phyloP scores from a whole-genome alignment of 495 filamentous ascomycete genomes.

The Penicillium mononematosum region DNA sequence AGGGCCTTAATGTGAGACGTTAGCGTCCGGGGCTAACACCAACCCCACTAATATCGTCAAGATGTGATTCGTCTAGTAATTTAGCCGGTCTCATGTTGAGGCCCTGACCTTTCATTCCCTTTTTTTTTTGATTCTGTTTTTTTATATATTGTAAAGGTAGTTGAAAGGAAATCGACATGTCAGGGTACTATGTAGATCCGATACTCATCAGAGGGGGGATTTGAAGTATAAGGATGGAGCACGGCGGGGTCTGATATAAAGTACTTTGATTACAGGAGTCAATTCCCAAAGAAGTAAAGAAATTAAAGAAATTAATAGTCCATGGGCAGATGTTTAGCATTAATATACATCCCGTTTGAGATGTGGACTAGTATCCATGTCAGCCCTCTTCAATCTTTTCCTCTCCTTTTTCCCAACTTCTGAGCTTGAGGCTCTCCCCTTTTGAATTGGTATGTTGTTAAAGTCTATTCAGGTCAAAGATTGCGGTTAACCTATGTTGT shows the following conservation, averaged over 20 bases:
- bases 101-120: neutral
- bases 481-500: neutral
- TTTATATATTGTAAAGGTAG: neutral
- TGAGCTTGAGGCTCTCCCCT: constrained; percentile 29
- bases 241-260: neutral
- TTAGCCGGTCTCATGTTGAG: neutral
- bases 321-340: neutral
- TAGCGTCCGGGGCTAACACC: constrained; percentile 1
- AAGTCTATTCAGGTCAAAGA: constrained; percentile 1
- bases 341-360: constrained; percentile 18
- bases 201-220: neutral
- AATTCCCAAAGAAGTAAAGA: no score
- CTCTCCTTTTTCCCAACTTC: constrained; percentile 16
- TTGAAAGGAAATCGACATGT: neutral
- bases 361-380: constrained; percentile 5
- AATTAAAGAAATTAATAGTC: neutral
- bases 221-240: neutral
- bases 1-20: constrained; percentile 18
- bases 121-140: neutral
- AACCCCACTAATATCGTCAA: neutral
- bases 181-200: neutral
- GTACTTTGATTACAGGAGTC: neutral
- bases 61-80: neutral
- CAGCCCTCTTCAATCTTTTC: constrained; percentile 13
- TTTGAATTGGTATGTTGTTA: neutral